Evolutionary conservation across 176 grass and related monocot species (phyloP).

Genomic region (Phoenix roebelenii): DNA sequence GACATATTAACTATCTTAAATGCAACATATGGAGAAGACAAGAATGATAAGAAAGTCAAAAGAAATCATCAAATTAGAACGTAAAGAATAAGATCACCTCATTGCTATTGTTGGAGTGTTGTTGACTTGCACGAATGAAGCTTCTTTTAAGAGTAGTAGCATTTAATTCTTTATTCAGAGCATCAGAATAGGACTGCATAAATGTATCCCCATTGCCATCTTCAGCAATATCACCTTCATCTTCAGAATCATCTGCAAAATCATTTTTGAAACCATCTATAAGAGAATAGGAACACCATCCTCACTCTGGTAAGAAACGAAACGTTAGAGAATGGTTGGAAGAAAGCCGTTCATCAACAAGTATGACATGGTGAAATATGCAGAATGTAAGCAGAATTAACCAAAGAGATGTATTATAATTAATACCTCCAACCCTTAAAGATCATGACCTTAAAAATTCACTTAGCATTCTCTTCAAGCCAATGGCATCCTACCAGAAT

Average conservation of each 20-base stretch:
- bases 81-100: constrained; percentile 36
- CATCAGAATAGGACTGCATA: constrained; percentile 85
- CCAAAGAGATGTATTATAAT: too few species aligned
- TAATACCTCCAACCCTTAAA: too few species aligned
- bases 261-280: not conserved
- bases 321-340: too few species aligned
- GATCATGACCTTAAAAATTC: too few species aligned
- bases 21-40: not conserved
- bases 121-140: constrained; percentile 38
- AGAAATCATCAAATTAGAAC: not conserved
- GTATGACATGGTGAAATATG: too few species aligned
- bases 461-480: too few species aligned
- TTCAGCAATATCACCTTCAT: constrained; percentile 42
- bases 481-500: too few species aligned
- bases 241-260: constrained; percentile 73
- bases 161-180: constrained; percentile 74
- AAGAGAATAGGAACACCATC: too few species aligned
- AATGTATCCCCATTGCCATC: constrained; percentile 45
- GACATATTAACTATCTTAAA: too few species aligned
- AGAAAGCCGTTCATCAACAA: too few species aligned
- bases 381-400: too few species aligned
- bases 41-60: not conserved
- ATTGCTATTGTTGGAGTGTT: constrained; percentile 17
- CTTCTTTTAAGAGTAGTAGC: constrained; percentile 66
- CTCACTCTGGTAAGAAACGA: too few species aligned